phyloP scores from a whole-genome alignment of 345 rosid species.

The Raphanus raphanistrum region DNA sequence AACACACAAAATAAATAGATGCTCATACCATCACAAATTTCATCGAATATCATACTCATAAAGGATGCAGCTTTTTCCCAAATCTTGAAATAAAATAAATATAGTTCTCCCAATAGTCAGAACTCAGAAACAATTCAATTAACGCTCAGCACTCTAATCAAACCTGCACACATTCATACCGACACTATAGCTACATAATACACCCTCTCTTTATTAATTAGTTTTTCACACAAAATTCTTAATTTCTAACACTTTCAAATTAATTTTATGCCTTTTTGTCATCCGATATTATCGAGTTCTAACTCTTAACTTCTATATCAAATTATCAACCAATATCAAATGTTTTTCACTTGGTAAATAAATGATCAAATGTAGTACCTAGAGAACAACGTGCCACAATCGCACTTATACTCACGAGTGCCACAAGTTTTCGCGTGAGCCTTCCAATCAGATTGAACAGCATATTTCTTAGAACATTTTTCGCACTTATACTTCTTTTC shows the following conservation, averaged over 20 bases:
- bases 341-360: not conserved
- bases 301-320: not conserved
- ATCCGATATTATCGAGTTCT: conserved; percentile 1
- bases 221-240: not conserved
- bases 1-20: conserved; percentile 30
- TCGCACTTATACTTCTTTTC: conserved; percentile 98
- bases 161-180: conserved; percentile 25
- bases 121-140: conserved; percentile 27
- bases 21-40: conserved; percentile 27
- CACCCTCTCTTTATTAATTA: not conserved
- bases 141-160: conserved; percentile 24
- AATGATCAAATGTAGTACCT: conserved; percentile 47
- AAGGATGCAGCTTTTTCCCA: conserved; percentile 26
- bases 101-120: conserved; percentile 15
- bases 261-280: not conserved
- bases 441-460: conserved; percentile 96
- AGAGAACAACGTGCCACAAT: conserved; percentile 92
- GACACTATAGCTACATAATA: conserved; percentile 15
- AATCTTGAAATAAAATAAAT: not conserved
- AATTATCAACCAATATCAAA: not conserved
- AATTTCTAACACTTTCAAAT: conserved; percentile 9
- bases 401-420: conserved; percentile 92
- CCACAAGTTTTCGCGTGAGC: conserved; percentile 98
- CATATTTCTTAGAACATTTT: conserved; percentile 95
- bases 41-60: conserved; percentile 21